phyloP scores from a whole-genome alignment of 2,329 filamentous ascomycete species.

The Curvularia sp. region DNA sequence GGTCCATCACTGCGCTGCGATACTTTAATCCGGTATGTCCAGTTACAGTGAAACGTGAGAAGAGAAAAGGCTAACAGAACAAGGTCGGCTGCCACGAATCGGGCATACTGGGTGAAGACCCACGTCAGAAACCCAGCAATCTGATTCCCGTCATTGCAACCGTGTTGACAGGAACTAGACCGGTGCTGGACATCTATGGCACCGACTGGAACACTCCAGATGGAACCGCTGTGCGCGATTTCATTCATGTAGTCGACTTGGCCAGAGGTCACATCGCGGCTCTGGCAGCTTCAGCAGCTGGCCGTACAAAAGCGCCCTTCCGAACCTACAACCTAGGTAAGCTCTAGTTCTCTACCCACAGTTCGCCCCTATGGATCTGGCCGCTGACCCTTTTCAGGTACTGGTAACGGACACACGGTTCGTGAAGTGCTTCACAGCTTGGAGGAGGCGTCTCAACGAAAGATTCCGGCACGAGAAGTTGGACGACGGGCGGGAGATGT shows the following conservation, averaged over 20 bases:
- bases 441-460: conserved; percentile 45
- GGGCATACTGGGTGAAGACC: conserved; percentile 69
- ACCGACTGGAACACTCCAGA: conserved; percentile 70
- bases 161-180: conserved; percentile 63
- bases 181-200: conserved; percentile 67
- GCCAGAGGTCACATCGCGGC: conserved; percentile 70
- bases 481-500: conserved; percentile 54
- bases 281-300: conserved; percentile 51
- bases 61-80: conserved; percentile 14
- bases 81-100: conserved; percentile 68
- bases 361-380: neutral
- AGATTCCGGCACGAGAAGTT: conserved; percentile 48
- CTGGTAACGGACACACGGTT: conserved; percentile 54
- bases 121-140: conserved; percentile 67
- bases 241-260: conserved; percentile 72
- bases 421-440: conserved; percentile 53
- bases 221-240: conserved; percentile 71
- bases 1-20: conserved; percentile 68
- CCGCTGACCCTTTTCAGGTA: conserved; percentile 42
- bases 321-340: conserved; percentile 53
- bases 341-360: neutral
- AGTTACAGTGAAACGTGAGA: neutral
- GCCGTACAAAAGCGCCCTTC: conserved; percentile 45
- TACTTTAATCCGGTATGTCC: conserved; percentile 68
- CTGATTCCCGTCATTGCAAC: conserved; percentile 70